phyloP scores from a whole-genome alignment of 352 stramenopile genomes.

The Pythium coloratum region DNA sequence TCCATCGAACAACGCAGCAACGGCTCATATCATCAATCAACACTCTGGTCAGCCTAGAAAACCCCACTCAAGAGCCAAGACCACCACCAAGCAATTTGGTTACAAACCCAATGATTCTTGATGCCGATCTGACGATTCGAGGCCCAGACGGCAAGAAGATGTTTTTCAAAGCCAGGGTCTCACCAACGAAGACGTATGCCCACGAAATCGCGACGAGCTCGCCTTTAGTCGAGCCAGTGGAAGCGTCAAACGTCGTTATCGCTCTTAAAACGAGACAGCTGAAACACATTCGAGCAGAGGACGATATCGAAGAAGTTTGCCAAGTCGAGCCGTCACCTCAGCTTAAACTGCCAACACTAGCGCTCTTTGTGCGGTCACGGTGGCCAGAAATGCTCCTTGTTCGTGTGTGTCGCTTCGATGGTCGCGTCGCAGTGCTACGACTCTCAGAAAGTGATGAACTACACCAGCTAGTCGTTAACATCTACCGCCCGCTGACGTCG shows the following conservation, averaged over 20 bases:
- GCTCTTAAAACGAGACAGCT: neutral
- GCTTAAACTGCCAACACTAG: neutral
- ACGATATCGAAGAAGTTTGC: neutral
- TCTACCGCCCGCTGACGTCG: slow-evolving; percentile 29
- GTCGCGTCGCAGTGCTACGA: slow-evolving; percentile 21
- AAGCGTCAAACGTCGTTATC: slow-evolving; percentile 4
- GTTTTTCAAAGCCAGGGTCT: slow-evolving; percentile 32
- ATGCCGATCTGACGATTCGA: slow-evolving; percentile 37
- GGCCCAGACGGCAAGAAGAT: slow-evolving; percentile 40
- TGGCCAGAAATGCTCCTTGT: slow-evolving; percentile 27
- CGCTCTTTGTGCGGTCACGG: slow-evolving; percentile 9
- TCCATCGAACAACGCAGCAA: slow-evolving; percentile 11
- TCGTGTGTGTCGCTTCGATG: slow-evolving; percentile 21
- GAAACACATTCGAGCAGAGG: neutral
- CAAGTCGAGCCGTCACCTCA: neutral
- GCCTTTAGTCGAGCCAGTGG: neutral
- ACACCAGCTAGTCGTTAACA: slow-evolving; percentile 21
- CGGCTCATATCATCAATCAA: neutral
- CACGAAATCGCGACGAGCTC: neutral
- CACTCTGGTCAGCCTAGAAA: neutral
- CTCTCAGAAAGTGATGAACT: slow-evolving; percentile 27
- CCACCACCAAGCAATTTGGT: neutral
- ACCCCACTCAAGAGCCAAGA: neutral
- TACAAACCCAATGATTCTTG: neutral
- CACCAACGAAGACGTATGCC: neutral